Evolutionary conservation across 2,329 filamentous ascomycete genomes (phyloP), one percentile per base, ranked within the genome.

Genomic region (Aureobasidium sp.): DNA sequence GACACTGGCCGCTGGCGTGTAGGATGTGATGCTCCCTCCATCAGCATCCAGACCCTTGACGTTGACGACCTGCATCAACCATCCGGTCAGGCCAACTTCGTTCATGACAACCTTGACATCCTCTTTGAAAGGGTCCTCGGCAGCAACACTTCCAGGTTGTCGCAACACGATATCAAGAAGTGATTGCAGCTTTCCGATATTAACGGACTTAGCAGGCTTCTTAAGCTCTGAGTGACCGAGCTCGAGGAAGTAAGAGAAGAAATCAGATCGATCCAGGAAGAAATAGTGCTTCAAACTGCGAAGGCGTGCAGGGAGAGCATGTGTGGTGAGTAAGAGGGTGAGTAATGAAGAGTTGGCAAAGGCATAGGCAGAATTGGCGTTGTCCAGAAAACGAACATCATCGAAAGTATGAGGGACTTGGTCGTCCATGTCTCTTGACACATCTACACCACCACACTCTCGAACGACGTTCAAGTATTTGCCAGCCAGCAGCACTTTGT

Each of bases 31-130:
- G 31, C 67, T 69, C 17, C 70, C 72, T 1, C 81, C 80, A 47
- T 83, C 79, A 3, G 82, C 81, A 68, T 97, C 93, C 64, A 97
- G 90, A 48, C 94, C 94, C 3, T 91, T 95, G 66, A 97, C 96
- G 70, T 92, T 97, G 66, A 99, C 93, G 58, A 99, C 93, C 59
- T 93, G 88, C 82, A 97, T 96, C 63, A 99, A 79, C 77, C 91
- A 95, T 70, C 95, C 95, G 14, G 91, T 95, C 49, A 99, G 83
- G 6, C 91, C 90, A 42, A 93, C 87, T 68, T 96, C 91, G 72
- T 97, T 97, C 89, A 97, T 97, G 69, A 92, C 88, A 24, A 99
- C 91, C 74, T 95, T 96, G 74, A 99, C 90, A 71, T 99, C 93
- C 76, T 99, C 94, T 72, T 97, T 99, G 81, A 96, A 99, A 0